Evolutionary conservation across 768 basidiomycete species (phyloP).

Genomic region (Psilocybe subaeruginosa): DNA sequence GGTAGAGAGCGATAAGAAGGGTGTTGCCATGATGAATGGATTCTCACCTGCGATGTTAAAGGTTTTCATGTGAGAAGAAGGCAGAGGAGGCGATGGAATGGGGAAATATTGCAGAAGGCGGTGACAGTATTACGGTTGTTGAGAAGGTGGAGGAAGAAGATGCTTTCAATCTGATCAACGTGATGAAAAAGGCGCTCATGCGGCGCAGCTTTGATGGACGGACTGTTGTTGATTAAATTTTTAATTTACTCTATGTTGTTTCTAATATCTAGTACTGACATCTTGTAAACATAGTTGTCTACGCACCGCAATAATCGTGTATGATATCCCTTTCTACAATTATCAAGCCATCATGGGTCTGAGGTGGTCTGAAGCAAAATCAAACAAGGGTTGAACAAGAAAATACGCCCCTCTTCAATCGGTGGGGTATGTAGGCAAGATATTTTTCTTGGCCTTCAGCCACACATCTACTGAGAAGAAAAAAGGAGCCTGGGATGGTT

Average conservation of each 20-base stretch:
- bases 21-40: constrained; percentile 72
- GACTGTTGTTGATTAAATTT: constrained; percentile 34
- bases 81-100: constrained; percentile 26
- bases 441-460: constrained; percentile 9
- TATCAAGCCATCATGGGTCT: not conserved
- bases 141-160: constrained; percentile 24
- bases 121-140: constrained; percentile 33
- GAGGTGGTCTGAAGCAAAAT: no score
- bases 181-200: constrained; percentile 51
- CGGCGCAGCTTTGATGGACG: constrained; percentile 58
- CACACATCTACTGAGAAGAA: constrained; percentile 17
- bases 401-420: not conserved
- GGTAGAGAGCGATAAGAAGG: constrained; percentile 53
- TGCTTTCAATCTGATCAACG: constrained; percentile 40
- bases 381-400: no score
- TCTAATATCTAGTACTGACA: not conserved
- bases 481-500: not conserved
- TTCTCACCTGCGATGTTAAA: constrained; percentile 73
- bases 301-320: not conserved
- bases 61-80: constrained; percentile 62
- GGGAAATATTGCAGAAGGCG: constrained; percentile 29
- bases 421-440: not conserved
- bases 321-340: not conserved
- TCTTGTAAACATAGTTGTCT: not conserved
- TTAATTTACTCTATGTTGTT: not conserved